Percentiles rank a stretch among this genome's conserved stretches.
Evolutionary conservation across 345 rosid species (phyloP).

Genomic region (Salix suchowensis): DNA sequence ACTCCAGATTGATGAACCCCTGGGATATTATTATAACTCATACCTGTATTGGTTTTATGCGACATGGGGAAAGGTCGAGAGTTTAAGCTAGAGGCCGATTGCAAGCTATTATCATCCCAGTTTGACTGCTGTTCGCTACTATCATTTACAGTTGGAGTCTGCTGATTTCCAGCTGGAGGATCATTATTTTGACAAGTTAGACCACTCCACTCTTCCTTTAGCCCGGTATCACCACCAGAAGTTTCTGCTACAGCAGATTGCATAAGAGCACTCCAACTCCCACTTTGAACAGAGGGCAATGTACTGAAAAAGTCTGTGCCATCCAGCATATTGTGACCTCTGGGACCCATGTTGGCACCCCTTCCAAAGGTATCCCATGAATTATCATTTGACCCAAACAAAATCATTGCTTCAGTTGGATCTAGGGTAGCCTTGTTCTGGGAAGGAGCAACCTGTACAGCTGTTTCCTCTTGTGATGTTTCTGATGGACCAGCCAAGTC

Average conservation of each 20-base stretch:
- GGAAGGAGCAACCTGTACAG: slow-evolving; percentile 28
- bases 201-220: slow-evolving; percentile 61
- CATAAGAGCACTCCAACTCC: slow-evolving; percentile 99
- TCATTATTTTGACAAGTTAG: slow-evolving; percentile 30
- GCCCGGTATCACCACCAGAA: slow-evolving; percentile 47
- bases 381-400: slow-evolving; percentile 84
- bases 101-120: slow-evolving; percentile 37
- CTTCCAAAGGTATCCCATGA: slow-evolving; percentile 77
- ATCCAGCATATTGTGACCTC: slow-evolving; percentile 43
- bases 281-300: slow-evolving; percentile 72
- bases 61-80: slow-evolving; percentile 26
- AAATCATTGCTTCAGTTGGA: slow-evolving; percentile 83
- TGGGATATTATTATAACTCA: slow-evolving; percentile 14
- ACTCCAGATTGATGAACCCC: slow-evolving; percentile 32
- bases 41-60: slow-evolving; percentile 21
- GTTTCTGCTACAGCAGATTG: slow-evolving; percentile 97
- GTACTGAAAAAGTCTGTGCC: slow-evolving; percentile 41
- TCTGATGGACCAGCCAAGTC: slow-evolving; percentile 38
- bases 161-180: slow-evolving; percentile 27
- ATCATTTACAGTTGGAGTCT: slow-evolving; percentile 19
- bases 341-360: slow-evolving; percentile 38
- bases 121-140: slow-evolving; percentile 32
- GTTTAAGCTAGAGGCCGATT: slow-evolving; percentile 16
- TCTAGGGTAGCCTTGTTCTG: slow-evolving; percentile 68
- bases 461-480: slow-evolving; percentile 39